Evolutionary conservation across 768 basidiomycete species (phyloP), one percentile per base, ranked within the genome.

Genomic region (Auricularia sp.): DNA sequence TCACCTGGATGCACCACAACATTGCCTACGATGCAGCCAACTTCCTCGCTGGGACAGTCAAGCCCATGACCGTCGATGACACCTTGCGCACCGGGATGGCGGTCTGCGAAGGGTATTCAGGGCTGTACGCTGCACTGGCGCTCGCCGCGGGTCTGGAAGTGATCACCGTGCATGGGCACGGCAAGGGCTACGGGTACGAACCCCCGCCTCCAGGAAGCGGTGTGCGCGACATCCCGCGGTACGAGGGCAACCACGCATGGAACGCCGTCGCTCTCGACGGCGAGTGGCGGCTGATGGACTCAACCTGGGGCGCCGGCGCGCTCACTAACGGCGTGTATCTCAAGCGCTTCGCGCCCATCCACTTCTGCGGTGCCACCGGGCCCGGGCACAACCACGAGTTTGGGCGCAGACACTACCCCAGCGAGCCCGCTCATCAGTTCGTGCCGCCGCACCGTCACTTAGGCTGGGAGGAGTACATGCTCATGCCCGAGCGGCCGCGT

Each of bases 1-100:
- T 64, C 60, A 64, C 64, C 36, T 64, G 64, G 64, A 21, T 64
- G 61, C 64, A 64, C 39, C 59, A 64, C 39, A 64, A 64, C 60
- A 64, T 64, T 33, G 59, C 34, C 11, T 64, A 64, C 39, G 59
- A 64, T 36, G 64, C 43, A 1, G 12, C 62, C 35, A 44, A 16
- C 21, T 64, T 64, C 54, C 34, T 64, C 11, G 54, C 35, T 1
- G 47, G 47, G 6, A 61, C 36, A 33, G 36, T 64, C 8, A 10
- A 63, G 42, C 64, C 53, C 3, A 23, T 47, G 42, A 64, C 64
- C 1, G 12, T 59, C 21, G 54, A 60, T 8, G 33, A 33, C 3
- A 61, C 60, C 11, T 42, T 64, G 29, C 64, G 58, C 23, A 58
- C 64, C 36, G 64, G 64, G 1, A 33, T 34, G 34, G 64, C 64